Percentiles rank a stretch among this genome's conserved stretches.
These are phyloP conservation scores for Plasmodium adleri DNA, from an alignment of 169 alveolate genomes.

Conservation along the genomic window DNA sequence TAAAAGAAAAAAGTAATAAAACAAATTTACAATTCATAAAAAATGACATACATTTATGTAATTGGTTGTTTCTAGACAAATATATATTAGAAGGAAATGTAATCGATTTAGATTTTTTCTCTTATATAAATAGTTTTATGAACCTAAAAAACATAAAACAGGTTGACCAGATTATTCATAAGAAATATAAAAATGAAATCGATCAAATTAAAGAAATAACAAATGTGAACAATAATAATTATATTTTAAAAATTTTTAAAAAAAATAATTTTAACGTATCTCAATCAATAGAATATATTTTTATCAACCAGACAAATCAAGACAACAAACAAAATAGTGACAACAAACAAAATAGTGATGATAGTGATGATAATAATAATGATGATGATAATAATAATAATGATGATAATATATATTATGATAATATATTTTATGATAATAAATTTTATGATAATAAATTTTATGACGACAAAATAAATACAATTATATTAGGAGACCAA, in stretches of 20 bases:
- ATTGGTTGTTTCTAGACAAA: conserved; percentile 30
- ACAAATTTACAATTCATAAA: conserved; percentile 23
- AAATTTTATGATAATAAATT: not conserved
- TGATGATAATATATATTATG: not conserved
- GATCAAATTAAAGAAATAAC: conserved; percentile 50
- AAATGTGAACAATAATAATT: not conserved
- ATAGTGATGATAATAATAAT: not conserved
- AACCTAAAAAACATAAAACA: conserved; percentile 9
- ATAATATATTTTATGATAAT: no score
- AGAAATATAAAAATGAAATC: conserved; percentile 50
- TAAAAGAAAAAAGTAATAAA: conserved; percentile 29
- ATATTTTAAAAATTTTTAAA: conserved; percentile 10
- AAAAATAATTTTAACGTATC: conserved; percentile 45
- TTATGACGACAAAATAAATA: not conserved
- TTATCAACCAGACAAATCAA: not conserved
- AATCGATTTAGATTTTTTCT: conserved; percentile 40
- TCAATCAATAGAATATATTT: conserved; percentile 19
- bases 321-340: not conserved
- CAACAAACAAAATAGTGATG: not conserved
- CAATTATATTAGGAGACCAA: not conserved
- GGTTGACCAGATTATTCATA: not conserved
- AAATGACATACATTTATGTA: conserved; percentile 47
- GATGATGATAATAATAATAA: not conserved
- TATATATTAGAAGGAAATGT: conserved; percentile 8
- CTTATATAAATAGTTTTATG: conserved; percentile 35